Evolutionary conservation across 1,139 yeast species (phyloP).

Genomic region (Geotrichum candidum): DNA sequence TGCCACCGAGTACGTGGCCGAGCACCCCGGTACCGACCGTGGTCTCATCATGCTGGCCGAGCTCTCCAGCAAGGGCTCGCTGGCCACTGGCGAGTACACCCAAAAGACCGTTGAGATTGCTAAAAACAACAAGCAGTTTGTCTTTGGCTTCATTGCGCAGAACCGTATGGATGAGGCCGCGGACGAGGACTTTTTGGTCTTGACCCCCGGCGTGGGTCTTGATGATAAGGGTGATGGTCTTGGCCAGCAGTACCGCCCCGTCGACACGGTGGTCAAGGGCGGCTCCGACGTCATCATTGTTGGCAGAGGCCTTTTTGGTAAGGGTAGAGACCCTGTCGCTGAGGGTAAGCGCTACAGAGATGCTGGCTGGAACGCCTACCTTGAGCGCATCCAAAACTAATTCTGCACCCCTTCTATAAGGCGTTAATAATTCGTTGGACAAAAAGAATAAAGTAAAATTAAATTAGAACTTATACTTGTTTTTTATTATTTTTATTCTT

Average conservation of each 20-base stretch:
- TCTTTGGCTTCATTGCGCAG: constrained; percentile 95
- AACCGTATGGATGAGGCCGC: constrained; percentile 69
- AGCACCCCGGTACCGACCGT: constrained; percentile 42
- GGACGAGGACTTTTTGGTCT: constrained; percentile 78
- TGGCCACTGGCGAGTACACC: constrained; percentile 91
- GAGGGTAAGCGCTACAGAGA: constrained; percentile 85
- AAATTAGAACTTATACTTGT: background rate
- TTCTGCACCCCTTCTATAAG: background rate
- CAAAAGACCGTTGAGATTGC: constrained; percentile 84
- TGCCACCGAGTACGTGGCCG: constrained; percentile 55
- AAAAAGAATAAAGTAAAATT: background rate
- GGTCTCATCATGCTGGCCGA: constrained; percentile 95
- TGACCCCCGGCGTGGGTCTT: constrained; percentile 98
- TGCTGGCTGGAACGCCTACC: constrained; percentile 92
- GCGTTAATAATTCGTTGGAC: too few relatives aligned
- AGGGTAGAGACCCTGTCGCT: constrained; percentile 81
- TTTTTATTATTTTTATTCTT: background rate
- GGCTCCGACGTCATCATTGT: constrained; percentile 95
- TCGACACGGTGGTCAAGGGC: constrained; percentile 67
- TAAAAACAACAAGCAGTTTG: constrained; percentile 76
- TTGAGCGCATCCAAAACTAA: background rate
- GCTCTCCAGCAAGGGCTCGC: constrained; percentile 84
- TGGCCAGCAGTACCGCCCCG: constrained; percentile 96
- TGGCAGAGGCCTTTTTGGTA: constrained; percentile 95
- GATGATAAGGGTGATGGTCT: constrained; percentile 95